Base-by-base conservation (phyloP, 176 grass and related monocot genomes). In the Triticum turgidum region DNA sequence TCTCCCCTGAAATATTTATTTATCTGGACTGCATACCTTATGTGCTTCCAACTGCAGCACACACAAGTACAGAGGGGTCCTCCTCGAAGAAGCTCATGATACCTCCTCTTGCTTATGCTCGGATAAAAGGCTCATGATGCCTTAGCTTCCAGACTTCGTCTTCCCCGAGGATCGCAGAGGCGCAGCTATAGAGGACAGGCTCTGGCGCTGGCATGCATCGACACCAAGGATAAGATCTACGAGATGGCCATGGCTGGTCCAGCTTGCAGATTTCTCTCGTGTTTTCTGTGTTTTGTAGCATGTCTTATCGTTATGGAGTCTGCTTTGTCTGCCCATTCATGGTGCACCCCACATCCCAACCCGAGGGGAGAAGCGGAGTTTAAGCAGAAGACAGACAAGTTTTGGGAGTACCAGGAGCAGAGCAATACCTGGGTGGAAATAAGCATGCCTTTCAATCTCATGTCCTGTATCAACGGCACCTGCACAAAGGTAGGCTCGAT, bases 371-470 rank as follows among this genome's bases (percentile, higher is more conserved):
- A 96, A 85, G 58, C 80, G 45, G 94, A 92, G 77, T 96, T 98
- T 74, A 86, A 92, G 76, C 97, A 94, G 82, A 98, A 92, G 93
- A 91, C 88, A 30, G 75, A 90, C 10, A 96, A 70, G 86, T 98
- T 96, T 39, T 98, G 97, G 97, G 88, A 94, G 88, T 98, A 91
- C 77, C 86, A 92, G 84, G 91, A 94, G 80, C 77, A 94, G 86
- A 98, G 86, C 32, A 96, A 96, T 68, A 98, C 88, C 85, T 98
- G 97, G 97, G 94, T 96, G 58, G 90, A 98, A 52, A 87, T 98
- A 83, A 94, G 80, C 79, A 83, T 86, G 83, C 97, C 97, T 32
- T 98, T 92, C 33, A 84, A 87, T 92, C 80, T 98, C 80, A 94
- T 92, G 85, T 98, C 97, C 39, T 98, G 97, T 67, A 77, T 98